phyloP scores from a whole-genome alignment of 2,329 filamentous ascomycete genomes.

The Aspergillus fumigatus region DNA sequence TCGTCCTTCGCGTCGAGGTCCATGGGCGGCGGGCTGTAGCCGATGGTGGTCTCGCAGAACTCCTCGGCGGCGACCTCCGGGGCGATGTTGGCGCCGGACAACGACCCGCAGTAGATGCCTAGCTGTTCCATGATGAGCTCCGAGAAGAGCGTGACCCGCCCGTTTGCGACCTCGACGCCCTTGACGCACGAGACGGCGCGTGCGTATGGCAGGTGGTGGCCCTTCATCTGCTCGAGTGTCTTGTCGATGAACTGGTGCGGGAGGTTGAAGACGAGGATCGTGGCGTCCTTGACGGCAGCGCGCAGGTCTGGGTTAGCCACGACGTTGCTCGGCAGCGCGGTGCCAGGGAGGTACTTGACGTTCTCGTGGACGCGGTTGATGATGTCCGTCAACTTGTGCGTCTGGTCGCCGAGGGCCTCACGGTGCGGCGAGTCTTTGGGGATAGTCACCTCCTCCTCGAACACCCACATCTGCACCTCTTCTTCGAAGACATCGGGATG shows the following conservation, averaged over 20 bases:
- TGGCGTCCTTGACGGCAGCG: slow-evolving; percentile 72
- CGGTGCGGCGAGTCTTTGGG: slow-evolving; percentile 66
- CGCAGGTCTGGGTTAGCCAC: slow-evolving; percentile 31
- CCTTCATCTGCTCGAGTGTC: slow-evolving; percentile 64
- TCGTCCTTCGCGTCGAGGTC: slow-evolving; percentile 61
- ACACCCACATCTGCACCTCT: slow-evolving; percentile 95
- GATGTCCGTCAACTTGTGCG: slow-evolving; percentile 78
- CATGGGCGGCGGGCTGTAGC: slow-evolving; percentile 81
- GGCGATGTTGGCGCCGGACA: slow-evolving; percentile 90
- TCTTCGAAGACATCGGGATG: slow-evolving; percentile 76
- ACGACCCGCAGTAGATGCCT: slow-evolving; percentile 86
- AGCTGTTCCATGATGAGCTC: slow-evolving; percentile 83
- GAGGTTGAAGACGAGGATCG: slow-evolving; percentile 89
- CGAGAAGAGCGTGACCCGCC: slow-evolving; percentile 77
- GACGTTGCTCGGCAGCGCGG: slow-evolving; percentile 69
- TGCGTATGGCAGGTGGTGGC: slow-evolving; percentile 79
- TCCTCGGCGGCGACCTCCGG: slow-evolving; percentile 87
- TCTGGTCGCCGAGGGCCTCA: slow-evolving; percentile 56
- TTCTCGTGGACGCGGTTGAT: slow-evolving; percentile 94
- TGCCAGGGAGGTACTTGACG: slow-evolving; percentile 85
- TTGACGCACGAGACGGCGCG: slow-evolving; percentile 93
- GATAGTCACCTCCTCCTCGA: slow-evolving; percentile 78
- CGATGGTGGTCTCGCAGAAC: slow-evolving; percentile 90
- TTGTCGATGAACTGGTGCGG: slow-evolving; percentile 60
- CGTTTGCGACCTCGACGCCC: slow-evolving; percentile 81